A percentile compares a stretch with the other conserved stretches of the same genome.
Evolutionary conservation across 257 asterid genomes (phyloP).

Genomic region (Solanum microdontum): DNA sequence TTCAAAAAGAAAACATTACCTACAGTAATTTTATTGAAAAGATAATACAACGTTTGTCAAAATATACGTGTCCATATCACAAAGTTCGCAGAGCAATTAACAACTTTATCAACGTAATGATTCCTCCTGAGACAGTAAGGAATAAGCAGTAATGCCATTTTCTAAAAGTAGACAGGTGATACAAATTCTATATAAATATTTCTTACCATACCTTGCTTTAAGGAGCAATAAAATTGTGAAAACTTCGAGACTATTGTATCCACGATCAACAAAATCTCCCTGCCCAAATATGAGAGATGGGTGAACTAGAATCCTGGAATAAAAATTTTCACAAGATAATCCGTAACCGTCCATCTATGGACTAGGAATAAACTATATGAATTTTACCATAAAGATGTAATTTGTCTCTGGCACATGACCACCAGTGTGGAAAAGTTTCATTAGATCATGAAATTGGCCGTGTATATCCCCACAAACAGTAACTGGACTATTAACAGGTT

Average conservation of each 20-base stretch:
- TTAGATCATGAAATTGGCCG: constrained; percentile 93
- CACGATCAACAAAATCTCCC: constrained; percentile 99
- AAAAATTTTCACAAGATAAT: not conserved
- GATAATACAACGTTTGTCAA: not conserved
- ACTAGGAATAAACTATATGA: not conserved
- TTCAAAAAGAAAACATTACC: not conserved
- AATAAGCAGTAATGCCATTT: not conserved
- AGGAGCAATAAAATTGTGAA: constrained; percentile 94
- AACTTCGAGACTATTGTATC: constrained; percentile 96
- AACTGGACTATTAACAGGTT: constrained; percentile 98
- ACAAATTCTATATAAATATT: not conserved
- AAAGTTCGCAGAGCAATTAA: not conserved
- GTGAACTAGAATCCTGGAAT: not conserved
- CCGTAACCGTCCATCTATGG: not conserved
- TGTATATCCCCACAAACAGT: constrained; percentile 98
- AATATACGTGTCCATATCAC: not conserved
- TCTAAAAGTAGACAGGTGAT: not conserved
- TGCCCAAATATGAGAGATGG: constrained; percentile 20
- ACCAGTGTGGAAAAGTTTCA: constrained; percentile 99
- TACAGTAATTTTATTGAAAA: not conserved
- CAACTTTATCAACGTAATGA: not conserved
- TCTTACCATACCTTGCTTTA: constrained; percentile 70
- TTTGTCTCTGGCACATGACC: constrained; percentile 98
- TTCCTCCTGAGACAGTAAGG: not conserved
- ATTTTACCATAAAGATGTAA: constrained; percentile 86